Percentiles rank a stretch among this genome's conserved stretches.
Evolutionary conservation across 2,329 filamentous ascomycete species (phyloP).

Genomic region (Talaromyces sp.): DNA sequence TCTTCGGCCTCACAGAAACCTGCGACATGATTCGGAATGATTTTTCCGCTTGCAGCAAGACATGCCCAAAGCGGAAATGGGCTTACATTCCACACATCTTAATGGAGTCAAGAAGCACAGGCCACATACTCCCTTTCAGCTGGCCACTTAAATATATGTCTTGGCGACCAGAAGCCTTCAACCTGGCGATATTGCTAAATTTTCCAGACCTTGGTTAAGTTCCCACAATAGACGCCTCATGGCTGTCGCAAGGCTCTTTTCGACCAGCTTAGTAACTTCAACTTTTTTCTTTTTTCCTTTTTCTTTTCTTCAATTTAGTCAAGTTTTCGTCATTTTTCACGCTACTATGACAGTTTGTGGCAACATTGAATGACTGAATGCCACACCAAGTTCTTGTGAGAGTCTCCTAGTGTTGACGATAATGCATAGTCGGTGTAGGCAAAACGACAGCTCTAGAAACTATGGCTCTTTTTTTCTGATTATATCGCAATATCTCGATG

Average conservation of each 20-base stretch:
- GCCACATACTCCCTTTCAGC: not conserved
- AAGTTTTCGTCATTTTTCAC: not conserved
- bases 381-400: not conserved
- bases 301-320: not conserved
- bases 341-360: not conserved
- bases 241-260: not conserved
- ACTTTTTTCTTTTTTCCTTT: not conserved
- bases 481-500: not conserved
- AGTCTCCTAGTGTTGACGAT: not conserved
- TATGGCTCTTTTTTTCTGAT: too few relatives aligned
- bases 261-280: not conserved
- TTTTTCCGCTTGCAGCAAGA: conserved; percentile 8
- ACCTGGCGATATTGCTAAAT: not conserved
- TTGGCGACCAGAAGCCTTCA: not conserved
- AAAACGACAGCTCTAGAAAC: not conserved
- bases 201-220: not conserved
- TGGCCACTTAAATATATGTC: not conserved
- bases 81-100: not conserved
- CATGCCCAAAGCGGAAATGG: conserved; percentile 8
- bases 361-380: not conserved
- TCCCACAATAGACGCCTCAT: not conserved
- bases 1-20: not conserved
- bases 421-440: not conserved
- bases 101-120: not conserved
- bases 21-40: not conserved